phyloP scores from a whole-genome alignment of 2,329 filamentous ascomycete genomes.

The Xylaria sp. region DNA sequence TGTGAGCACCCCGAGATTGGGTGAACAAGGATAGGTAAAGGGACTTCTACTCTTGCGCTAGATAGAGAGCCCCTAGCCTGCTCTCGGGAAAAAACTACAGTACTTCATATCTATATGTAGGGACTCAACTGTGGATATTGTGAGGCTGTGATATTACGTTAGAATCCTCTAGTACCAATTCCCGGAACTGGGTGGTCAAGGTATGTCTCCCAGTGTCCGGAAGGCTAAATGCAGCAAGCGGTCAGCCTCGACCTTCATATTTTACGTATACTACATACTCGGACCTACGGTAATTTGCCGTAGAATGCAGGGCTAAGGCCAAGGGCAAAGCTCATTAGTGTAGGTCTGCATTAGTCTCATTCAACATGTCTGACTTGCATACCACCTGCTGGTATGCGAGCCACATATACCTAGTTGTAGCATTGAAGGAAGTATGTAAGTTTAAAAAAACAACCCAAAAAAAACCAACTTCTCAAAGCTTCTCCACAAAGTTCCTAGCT shows the following conservation, averaged over 20 bases:
- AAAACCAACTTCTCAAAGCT: not conserved
- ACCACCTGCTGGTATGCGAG: conserved; percentile 1
- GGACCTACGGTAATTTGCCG: conserved; percentile 25
- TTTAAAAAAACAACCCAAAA: too few relatives aligned
- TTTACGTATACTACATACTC: conserved; percentile 12
- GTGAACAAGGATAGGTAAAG: too few relatives aligned
- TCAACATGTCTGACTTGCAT: conserved; percentile 27
- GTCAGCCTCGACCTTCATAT: conserved; percentile 8
- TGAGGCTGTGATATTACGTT: conserved; percentile 29
- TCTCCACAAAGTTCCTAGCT: conserved; percentile 6
- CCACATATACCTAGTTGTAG: conserved; percentile 1
- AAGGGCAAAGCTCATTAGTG: conserved; percentile 7
- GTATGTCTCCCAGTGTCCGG: not conserved
- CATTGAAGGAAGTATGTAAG: not conserved
- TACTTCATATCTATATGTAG: not conserved
- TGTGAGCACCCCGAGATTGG: conserved; percentile 4
- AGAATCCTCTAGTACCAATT: conserved; percentile 11
- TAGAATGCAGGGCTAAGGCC: conserved; percentile 15
- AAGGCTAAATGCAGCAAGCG: not conserved
- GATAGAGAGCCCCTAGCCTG: not conserved
- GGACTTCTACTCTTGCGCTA: conserved; percentile 1
- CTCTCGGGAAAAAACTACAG: conserved; percentile 4
- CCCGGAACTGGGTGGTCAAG: not conserved
- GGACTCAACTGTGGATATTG: conserved; percentile 12
- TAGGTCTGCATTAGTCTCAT: conserved; percentile 21